Conservation (phyloP, 495 filamentous ascomycete species). For the Aspergillus steynii region DNA sequence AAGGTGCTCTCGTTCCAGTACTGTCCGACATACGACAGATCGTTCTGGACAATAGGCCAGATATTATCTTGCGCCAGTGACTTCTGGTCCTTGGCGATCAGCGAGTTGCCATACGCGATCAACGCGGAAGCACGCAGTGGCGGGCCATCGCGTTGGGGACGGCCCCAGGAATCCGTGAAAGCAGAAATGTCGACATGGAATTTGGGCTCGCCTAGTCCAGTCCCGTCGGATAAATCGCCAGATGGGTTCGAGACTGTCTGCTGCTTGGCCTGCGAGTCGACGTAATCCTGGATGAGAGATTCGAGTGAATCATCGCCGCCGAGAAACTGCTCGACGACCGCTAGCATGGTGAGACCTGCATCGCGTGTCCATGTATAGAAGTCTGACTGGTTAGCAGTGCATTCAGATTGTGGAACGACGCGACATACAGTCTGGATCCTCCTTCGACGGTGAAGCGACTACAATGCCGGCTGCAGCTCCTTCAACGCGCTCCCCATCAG, state of each 20-base stretch:
- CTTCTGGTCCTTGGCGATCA: slow-evolving; percentile 41
- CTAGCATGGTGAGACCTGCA: slow-evolving; percentile 55
- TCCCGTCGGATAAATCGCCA: slow-evolving; percentile 48
- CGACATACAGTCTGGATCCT: slow-evolving; percentile 54
- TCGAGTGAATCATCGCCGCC: slow-evolving; percentile 46
- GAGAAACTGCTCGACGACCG: slow-evolving; percentile 52
- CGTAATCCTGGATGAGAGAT: slow-evolving; percentile 54
- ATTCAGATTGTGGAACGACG: not conserved
- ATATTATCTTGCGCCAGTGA: slow-evolving; percentile 37
- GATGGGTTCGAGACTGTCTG: slow-evolving; percentile 44
- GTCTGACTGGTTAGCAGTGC: slow-evolving; percentile 32
- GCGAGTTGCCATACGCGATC: slow-evolving; percentile 37
- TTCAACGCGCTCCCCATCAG: slow-evolving; percentile 43
- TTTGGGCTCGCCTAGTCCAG: slow-evolving; percentile 64
- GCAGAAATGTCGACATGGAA: slow-evolving; percentile 54
- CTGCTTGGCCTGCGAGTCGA: slow-evolving; percentile 53
- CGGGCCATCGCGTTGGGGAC: slow-evolving; percentile 65
- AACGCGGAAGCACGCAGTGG: slow-evolving; percentile 41
- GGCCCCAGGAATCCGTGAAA: slow-evolving; percentile 59
- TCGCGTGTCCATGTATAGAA: slow-evolving; percentile 67
- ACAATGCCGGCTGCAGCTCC: slow-evolving; percentile 53
- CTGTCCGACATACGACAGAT: slow-evolving; percentile 64
- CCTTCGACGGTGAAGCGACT: slow-evolving; percentile 56
- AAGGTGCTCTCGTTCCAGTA: slow-evolving; percentile 61
- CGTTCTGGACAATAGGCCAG: slow-evolving; percentile 58